Conservation (phyloP, 106 monocot species). For the Acorus gramineus region DNA sequence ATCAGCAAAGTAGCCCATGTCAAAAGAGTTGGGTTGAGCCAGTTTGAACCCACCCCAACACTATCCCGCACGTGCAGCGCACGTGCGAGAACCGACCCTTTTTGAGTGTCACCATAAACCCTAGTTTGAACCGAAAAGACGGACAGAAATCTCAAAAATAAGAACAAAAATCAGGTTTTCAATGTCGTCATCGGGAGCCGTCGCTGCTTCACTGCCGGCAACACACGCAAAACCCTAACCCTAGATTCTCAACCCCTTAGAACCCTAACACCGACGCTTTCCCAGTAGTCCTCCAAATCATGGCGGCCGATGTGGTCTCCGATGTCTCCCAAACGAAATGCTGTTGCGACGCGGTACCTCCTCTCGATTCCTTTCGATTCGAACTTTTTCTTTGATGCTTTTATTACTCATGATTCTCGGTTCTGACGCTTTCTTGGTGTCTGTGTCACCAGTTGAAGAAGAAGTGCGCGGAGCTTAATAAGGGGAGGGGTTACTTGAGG, state of each 20-base stretch:
- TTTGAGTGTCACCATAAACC: too few relatives aligned
- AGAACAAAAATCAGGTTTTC: too few relatives aligned
- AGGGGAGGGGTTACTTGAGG: constrained; percentile 36
- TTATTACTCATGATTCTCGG: not conserved
- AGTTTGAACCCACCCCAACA: too few relatives aligned
- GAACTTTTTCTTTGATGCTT: not conserved
- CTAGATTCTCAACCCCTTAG: not conserved
- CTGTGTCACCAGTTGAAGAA: constrained; percentile 26
- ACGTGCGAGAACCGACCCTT: too few relatives aligned
- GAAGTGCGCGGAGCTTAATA: constrained; percentile 45
- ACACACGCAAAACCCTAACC: not conserved
- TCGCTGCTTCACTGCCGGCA: too few relatives aligned
- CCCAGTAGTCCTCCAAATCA: constrained; percentile 2
- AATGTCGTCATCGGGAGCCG: too few relatives aligned
- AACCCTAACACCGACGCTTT: constrained; percentile 9
- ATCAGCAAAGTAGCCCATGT: too few relatives aligned
- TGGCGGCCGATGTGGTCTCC: constrained; percentile 36
- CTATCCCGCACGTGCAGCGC: too few relatives aligned
- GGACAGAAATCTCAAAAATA: too few relatives aligned
- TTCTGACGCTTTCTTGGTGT: not conserved
- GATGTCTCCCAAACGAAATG: constrained; percentile 27
- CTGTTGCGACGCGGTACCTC: constrained; percentile 53
- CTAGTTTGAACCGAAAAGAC: too few relatives aligned
- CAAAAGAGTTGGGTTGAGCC: too few relatives aligned
- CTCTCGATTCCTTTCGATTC: not conserved